Conservation (phyloP, 2,329 filamentous ascomycete genomes). For the Pyricularia grisea region DNA sequence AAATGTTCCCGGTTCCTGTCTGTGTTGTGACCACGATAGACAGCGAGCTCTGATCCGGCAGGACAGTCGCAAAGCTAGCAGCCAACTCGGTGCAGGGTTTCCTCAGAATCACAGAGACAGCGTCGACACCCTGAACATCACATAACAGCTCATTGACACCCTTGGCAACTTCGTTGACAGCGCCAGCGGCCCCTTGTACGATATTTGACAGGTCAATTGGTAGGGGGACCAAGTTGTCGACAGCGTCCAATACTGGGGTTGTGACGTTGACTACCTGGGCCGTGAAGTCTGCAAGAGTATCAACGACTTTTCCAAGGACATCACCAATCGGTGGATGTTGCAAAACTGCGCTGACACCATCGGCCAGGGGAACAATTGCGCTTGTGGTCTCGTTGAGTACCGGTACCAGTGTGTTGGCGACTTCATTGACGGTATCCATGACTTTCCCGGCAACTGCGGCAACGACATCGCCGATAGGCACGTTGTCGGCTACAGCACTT, state of each 20-base stretch:
- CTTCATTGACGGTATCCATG: background rate
- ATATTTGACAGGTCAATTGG: background rate
- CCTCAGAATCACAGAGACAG: background rate
- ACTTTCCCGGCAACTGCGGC: background rate
- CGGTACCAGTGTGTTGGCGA: background rate
- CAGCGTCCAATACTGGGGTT: background rate
- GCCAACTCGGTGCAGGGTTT: constrained; percentile 3
- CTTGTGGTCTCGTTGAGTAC: background rate
- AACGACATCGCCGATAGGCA: background rate
- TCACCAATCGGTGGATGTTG: background rate
- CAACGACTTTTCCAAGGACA: background rate
- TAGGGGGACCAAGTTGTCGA: background rate
- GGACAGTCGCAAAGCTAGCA: background rate
- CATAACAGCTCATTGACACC: constrained; percentile 5
- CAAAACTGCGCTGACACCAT: background rate
- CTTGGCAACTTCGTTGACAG: constrained; percentile 2
- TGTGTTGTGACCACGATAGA: background rate
- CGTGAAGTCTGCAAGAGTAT: background rate
- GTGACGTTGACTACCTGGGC: background rate
- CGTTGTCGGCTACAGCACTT: background rate
- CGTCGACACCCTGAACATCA: background rate
- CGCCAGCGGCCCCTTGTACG: background rate
- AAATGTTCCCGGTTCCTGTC: background rate
- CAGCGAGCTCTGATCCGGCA: background rate
- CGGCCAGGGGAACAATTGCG: background rate